phyloP scores from a whole-genome alignment of 2,329 filamentous ascomycete genomes.

The Zymoseptoria passerinii region DNA sequence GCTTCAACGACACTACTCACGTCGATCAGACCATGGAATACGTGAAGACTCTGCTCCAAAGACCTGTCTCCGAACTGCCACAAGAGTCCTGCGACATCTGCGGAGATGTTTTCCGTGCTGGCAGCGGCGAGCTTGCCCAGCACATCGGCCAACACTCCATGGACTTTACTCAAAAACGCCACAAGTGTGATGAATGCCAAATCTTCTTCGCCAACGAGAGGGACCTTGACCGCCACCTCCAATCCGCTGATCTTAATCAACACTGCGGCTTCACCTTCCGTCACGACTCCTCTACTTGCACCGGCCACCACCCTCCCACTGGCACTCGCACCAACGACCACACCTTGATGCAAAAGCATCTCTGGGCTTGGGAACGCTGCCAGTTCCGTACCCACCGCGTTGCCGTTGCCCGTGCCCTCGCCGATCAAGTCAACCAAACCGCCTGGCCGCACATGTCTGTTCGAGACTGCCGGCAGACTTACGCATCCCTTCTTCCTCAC shows the following conservation, averaged over 20 bases:
- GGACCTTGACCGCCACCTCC: slow-evolving; percentile 17
- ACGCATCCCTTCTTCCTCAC: slow-evolving; percentile 14
- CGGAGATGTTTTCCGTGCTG: slow-evolving; percentile 10
- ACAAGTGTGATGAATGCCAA: slow-evolving; percentile 18
- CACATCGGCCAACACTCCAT: slow-evolving; percentile 19
- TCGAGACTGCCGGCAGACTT: slow-evolving; percentile 12
- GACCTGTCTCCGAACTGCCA: slow-evolving; percentile 7
- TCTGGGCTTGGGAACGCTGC: slow-evolving; percentile 18
- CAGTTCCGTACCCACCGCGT: slow-evolving; percentile 15
- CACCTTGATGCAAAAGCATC: slow-evolving; percentile 17
- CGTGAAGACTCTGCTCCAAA: slow-evolving; percentile 11
- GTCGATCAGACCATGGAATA: slow-evolving; percentile 13
- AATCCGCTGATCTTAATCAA: slow-evolving; percentile 14
- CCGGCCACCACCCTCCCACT: slow-evolving; percentile 17
- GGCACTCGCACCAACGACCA: slow-evolving; percentile 12
- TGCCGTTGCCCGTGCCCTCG: slow-evolving; percentile 12
- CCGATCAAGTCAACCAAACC: slow-evolving; percentile 8
- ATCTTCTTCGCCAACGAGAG: slow-evolving; percentile 20
- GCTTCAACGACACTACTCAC: background rate
- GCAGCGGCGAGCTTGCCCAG: slow-evolving; percentile 10
- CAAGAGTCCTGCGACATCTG: slow-evolving; percentile 15
- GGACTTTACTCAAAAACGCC: slow-evolving; percentile 18
- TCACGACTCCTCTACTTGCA: slow-evolving; percentile 11
- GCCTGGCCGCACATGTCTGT: slow-evolving; percentile 12
- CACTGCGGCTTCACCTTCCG: slow-evolving; percentile 20